Conservation (phyloP, 2,329 filamentous ascomycete genomes). For the Boeremia exigua region DNA sequence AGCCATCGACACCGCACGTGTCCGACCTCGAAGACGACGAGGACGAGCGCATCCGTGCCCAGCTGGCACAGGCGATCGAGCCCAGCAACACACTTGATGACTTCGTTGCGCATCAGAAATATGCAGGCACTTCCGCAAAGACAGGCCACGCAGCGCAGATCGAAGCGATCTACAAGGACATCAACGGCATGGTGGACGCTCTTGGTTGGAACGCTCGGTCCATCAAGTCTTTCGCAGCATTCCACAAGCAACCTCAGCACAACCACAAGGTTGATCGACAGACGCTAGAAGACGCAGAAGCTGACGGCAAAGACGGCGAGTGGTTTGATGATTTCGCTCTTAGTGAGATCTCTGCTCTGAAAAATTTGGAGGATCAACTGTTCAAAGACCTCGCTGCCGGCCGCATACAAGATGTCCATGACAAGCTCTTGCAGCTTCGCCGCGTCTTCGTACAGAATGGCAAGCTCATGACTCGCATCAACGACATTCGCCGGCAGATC, state of each 20-base stretch:
- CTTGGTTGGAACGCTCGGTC: conserved; percentile 84
- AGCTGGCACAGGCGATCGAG: conserved; percentile 66
- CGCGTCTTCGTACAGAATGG: conserved; percentile 73
- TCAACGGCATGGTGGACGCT: conserved; percentile 94
- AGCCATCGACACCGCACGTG: conserved; percentile 46
- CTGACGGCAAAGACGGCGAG: conserved; percentile 42
- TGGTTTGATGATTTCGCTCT: conserved; percentile 75
- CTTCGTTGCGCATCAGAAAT: conserved; percentile 66
- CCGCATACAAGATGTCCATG: conserved; percentile 70
- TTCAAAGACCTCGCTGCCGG: conserved; percentile 69
- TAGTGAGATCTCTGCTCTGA: conserved; percentile 75
- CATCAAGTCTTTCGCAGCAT: conserved; percentile 65
- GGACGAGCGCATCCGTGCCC: conserved; percentile 69
- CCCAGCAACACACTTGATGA: conserved; percentile 69
- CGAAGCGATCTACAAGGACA: conserved; percentile 71
- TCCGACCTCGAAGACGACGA: conserved; percentile 60
- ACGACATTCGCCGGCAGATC: conserved; percentile 79
- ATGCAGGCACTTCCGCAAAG: conserved; percentile 47
- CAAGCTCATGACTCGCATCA: conserved; percentile 72
- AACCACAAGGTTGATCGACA: conserved; percentile 64
- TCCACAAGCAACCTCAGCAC: conserved; percentile 59
- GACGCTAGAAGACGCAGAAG: conserved; percentile 62
- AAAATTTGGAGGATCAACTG: conserved; percentile 66
- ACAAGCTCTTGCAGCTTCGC: conserved; percentile 71
- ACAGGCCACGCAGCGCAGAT: conserved; percentile 55